Base-by-base conservation (phyloP, 2,329 filamentous ascomycete genomes). In the Mariannaea sp. region DNA sequence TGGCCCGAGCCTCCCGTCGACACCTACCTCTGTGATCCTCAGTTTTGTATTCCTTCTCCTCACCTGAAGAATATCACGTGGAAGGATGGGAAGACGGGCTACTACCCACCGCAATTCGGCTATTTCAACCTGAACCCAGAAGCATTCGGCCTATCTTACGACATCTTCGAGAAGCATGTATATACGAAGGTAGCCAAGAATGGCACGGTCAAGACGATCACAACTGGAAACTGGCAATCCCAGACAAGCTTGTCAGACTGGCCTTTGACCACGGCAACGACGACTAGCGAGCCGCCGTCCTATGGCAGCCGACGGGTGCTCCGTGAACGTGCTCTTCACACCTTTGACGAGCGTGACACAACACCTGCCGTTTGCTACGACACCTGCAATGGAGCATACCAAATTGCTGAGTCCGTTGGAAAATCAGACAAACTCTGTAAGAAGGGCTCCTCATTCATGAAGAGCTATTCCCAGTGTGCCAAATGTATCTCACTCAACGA, bases 81-180 rank as follows among this genome's bases (percentile, higher is more conserved):
- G 82, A 60, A 68, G 0, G 60, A 67, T 1, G 75, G 77, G 49
- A 51, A 73, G 36, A 82, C 79, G 0, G 58, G 70, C 13, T 84
- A 80, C 63, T 85, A 79, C 57, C 79, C 79, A 2, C 75, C 79
- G 1, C 59, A 63, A 3, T 57, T 59, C 10, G 82, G 79, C 3
- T 89, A 88, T 66, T 89, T 85, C 71, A 80, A 88, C 53, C 75
- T 89, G n/a, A 75, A 85, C 49, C 74, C 87, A 0, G 68, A 74
- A 1, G 76, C 76, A 0, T 90, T 89, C 53, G 86, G 85, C 4
- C 72, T 89, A 13, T 80, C 76, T 43, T 86, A 82, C 53, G 80
- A 80, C 35, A 84, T 89, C 14, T 89, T 87, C 55, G 75, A 77
- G 16, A 70, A 76, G 19, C 64, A 78, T 5, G 60, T 73, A 1